These are phyloP conservation scores for Solanum boliviense DNA, from an alignment of 257 asterid species.

Conservation along the genomic window DNA sequence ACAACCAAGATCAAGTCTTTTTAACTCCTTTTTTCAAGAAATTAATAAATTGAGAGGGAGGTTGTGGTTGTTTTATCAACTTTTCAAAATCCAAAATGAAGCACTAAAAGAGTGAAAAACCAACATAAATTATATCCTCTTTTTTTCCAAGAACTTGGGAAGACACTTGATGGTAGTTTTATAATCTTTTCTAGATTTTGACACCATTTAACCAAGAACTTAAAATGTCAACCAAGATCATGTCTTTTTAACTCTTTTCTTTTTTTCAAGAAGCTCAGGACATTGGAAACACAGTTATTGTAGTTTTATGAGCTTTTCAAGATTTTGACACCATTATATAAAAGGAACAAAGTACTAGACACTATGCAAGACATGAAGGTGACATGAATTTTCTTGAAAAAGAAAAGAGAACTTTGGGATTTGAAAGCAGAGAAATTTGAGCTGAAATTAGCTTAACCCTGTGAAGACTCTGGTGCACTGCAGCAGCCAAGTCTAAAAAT, in stretches of 20 bases:
- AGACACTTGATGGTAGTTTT: background rate
- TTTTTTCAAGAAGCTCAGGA: background rate
- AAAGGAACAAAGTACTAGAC: background rate
- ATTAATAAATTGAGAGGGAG: background rate
- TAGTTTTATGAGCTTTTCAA: constrained; percentile 13
- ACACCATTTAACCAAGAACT: background rate
- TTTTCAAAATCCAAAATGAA: background rate
- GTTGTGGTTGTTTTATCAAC: background rate
- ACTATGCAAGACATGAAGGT: constrained; percentile 11
- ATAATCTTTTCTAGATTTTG: background rate
- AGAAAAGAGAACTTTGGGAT: constrained; percentile 19
- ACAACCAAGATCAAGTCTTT: background rate
- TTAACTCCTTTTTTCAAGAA: background rate
- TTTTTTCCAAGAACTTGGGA: background rate
- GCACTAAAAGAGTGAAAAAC: background rate
- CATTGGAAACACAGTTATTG: background rate
- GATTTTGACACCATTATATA: background rate
- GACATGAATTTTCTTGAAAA: background rate
- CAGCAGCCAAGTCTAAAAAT: background rate
- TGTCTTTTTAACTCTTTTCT: background rate
- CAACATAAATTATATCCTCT: background rate
- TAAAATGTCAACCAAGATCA: background rate
- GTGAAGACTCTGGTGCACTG: background rate
- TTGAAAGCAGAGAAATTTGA: constrained; percentile 2
- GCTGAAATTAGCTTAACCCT: background rate